These are phyloP conservation scores for Mycena vitilis DNA, from an alignment of 768 basidiomycete species.

Conservation along the genomic window DNA sequence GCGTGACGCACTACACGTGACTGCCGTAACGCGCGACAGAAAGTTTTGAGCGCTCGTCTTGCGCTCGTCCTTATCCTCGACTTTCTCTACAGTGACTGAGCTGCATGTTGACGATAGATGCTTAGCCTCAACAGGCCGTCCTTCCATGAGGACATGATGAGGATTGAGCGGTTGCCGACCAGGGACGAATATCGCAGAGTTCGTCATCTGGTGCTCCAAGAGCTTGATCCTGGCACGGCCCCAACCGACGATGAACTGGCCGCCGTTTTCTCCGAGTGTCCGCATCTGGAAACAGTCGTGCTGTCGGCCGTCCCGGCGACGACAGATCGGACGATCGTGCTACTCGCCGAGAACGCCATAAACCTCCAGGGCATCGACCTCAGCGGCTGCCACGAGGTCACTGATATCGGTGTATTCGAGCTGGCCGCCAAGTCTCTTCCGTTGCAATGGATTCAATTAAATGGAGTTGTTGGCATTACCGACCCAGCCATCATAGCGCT, in stretches of 20 bases:
- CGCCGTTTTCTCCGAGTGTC: constrained; percentile 65
- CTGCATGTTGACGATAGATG: constrained; percentile 25
- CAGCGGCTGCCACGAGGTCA: constrained; percentile 77
- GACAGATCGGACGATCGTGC: constrained; percentile 75
- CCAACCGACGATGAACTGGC: constrained; percentile 69
- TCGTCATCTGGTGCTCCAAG: constrained; percentile 68
- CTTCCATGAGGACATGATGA: constrained; percentile 70
- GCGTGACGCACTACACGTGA: neutral
- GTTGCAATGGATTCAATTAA: constrained; percentile 81
- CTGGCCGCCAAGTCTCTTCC: constrained; percentile 75
- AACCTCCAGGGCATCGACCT: constrained; percentile 83
- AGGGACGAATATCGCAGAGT: constrained; percentile 69
- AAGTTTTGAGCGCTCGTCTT: neutral
- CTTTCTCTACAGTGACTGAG: neutral
- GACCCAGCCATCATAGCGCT: constrained; percentile 74
- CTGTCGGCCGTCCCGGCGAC: constrained; percentile 76
- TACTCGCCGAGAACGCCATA: constrained; percentile 70
- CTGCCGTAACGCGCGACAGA: neutral
- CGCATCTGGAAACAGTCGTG: constrained; percentile 74
- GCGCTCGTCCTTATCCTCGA: neutral
- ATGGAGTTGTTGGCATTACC: constrained; percentile 72
- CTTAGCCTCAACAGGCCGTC: constrained; percentile 40
- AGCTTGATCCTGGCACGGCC: constrained; percentile 42
- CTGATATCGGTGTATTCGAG: constrained; percentile 81
- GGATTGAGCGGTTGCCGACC: constrained; percentile 70